Evolutionary conservation across 139 green algal species (phyloP), one percentile per base, ranked within the genome.

Genomic region (Tetradesmus obliquus): DNA sequence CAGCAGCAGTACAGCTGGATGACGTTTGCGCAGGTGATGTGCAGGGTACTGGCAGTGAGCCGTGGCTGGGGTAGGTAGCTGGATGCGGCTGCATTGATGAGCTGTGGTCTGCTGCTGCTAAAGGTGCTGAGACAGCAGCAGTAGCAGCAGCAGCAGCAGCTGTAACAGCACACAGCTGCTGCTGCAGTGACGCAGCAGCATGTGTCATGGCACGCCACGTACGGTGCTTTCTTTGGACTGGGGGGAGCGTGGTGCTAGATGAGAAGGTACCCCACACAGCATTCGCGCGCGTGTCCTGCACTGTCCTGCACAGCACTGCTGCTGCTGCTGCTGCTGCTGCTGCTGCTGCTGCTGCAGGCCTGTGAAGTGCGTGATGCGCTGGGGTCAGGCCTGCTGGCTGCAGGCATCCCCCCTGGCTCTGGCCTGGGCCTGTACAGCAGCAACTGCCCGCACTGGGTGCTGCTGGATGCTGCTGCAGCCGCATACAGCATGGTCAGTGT

Each of bases 381-480:
- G 51, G 98, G 98, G 0, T 99, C 97, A 32, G 98, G 97, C 0
- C 93, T 99, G 90, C 22, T 98, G 66, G 93, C 98, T 74, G 93
- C 97, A 71, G 98, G 98, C 32, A 9, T 99, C 5, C 9, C 79
- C 22, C 94, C 95, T 4, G 94, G 95, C 7, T 81, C 84, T 8
- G 90, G 91, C 0, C 92, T 99, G 13, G 98, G 98, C n/a, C 86
- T 99, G 13, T 99, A 99, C 92, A 96, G 94, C 3, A 93, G 98
- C 72, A 99, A 99, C 92, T 96, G 94, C 86, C 93, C 93, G 91
- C 98, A 99, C 80, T 99, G 98, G 98, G 94, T 98, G 62, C 89
- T 99, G 55, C 91, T 97, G 55, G 98, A 99, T 91, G 91, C 92
- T 8, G 98, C 98, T 7, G 94, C 95, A 69, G 95, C 98, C 89